Conservation (phyloP, 2,329 filamentous ascomycete species). For the Botrytis cinerea region DNA sequence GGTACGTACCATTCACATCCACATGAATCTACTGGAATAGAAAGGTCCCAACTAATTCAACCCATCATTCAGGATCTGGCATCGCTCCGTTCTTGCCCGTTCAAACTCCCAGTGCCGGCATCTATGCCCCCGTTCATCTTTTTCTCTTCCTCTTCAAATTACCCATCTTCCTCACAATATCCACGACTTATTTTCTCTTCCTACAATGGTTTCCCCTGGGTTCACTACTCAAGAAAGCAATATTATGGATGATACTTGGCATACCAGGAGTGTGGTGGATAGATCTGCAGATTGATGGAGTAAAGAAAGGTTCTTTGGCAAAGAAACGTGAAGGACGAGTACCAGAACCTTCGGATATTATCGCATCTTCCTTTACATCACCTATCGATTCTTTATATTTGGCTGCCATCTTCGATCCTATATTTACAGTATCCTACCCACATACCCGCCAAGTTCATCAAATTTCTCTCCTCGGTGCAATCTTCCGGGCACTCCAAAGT, state of each 20-base stretch:
- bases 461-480: constrained; percentile 74
- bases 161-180: constrained; percentile 71
- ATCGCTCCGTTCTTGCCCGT: constrained; percentile 94
- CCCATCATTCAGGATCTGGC: constrained; percentile 69
- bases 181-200: constrained; percentile 72
- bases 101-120: constrained; percentile 61
- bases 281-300: constrained; percentile 95
- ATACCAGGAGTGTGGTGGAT: constrained; percentile 98
- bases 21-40: background rate
- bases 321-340: constrained; percentile 73
- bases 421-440: constrained; percentile 88
- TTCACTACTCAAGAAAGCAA: constrained; percentile 71
- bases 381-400: constrained; percentile 93
- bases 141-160: constrained; percentile 80
- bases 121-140: constrained; percentile 65
- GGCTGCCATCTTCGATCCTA: constrained; percentile 91
- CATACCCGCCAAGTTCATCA: constrained; percentile 70
- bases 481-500: constrained; percentile 69
- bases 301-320: constrained; percentile 84
- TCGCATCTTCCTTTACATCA: constrained; percentile 88
- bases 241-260: constrained; percentile 83
- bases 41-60: constrained; percentile 33
- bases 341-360: constrained; percentile 76
- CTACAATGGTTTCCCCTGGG: constrained; percentile 80
- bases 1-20: constrained; percentile 48